These are phyloP conservation scores for Brassica nigra DNA, from an alignment of 345 rosid species.

Conservation along the genomic window DNA sequence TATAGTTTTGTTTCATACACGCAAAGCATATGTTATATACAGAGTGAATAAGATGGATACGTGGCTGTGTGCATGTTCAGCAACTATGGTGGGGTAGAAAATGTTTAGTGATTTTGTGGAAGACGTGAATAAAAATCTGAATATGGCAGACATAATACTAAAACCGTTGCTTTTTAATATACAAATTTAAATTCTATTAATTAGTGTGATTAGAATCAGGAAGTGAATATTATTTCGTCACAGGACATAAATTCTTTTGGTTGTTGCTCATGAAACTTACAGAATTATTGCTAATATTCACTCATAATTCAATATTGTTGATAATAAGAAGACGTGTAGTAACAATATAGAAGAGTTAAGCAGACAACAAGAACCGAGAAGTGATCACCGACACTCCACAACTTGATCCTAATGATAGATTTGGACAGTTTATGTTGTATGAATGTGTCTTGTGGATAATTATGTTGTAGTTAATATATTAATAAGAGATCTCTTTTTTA, in stretches of 20 bases:
- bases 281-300: slow-evolving; percentile 30
- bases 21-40: slow-evolving; percentile 37
- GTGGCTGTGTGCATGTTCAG: slow-evolving; percentile 43
- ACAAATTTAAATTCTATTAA: background rate
- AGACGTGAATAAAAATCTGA: slow-evolving; percentile 21
- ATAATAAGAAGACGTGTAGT: slow-evolving; percentile 12
- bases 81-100: slow-evolving; percentile 42
- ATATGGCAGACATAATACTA: slow-evolving; percentile 46
- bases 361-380: slow-evolving; percentile 23
- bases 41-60: slow-evolving; percentile 25
- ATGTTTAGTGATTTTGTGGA: slow-evolving; percentile 39
- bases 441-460: slow-evolving; percentile 27
- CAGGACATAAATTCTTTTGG: slow-evolving; percentile 10
- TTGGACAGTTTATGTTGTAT: slow-evolving; percentile 25
- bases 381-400: slow-evolving; percentile 37
- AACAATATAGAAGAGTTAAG: slow-evolving; percentile 21
- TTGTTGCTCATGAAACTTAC: slow-evolving; percentile 36
- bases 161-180: slow-evolving; percentile 10
- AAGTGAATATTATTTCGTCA: slow-evolving; percentile 34
- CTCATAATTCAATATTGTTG: slow-evolving; percentile 6
- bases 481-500: background rate
- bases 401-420: slow-evolving; percentile 28
- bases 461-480: slow-evolving; percentile 25
- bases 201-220: slow-evolving; percentile 31
- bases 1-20: slow-evolving; percentile 34